Percentiles rank a stretch among this genome's conserved stretches.
Evolutionary conservation across 192 early-diverging fungal genomes (phyloP).

Genomic region (Coemansia sp.): DNA sequence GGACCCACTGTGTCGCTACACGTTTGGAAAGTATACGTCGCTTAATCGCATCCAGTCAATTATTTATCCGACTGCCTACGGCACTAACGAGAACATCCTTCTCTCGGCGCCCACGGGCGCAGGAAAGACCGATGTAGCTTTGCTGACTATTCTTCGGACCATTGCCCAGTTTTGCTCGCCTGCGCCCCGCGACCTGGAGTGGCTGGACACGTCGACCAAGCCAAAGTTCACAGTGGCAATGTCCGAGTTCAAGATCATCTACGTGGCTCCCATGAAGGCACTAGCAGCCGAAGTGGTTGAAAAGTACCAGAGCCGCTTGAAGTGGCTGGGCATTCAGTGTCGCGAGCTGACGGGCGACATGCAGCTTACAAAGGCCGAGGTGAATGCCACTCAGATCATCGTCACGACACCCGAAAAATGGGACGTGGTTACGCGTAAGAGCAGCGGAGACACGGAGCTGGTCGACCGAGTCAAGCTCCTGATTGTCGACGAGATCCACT

Average conservation of each 20-base stretch:
- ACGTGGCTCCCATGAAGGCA: slow-evolving; percentile 99
- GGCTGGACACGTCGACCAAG: slow-evolving; percentile 28
- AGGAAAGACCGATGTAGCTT: slow-evolving; percentile 97
- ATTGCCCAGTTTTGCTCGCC: slow-evolving; percentile 76
- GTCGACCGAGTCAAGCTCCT: slow-evolving; percentile 91
- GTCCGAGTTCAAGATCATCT: slow-evolving; percentile 97
- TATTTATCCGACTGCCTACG: slow-evolving; percentile 91
- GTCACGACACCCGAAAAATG: slow-evolving; percentile 99
- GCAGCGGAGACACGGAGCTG: slow-evolving; percentile 92
- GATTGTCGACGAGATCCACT: slow-evolving; percentile 98
- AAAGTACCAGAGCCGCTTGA: slow-evolving; percentile 86
- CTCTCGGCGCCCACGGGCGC: slow-evolving; percentile 98
- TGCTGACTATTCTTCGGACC: slow-evolving; percentile 89
- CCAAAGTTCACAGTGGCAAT: slow-evolving; percentile 68
- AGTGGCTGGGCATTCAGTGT: slow-evolving; percentile 84
- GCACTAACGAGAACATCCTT: slow-evolving; percentile 97
- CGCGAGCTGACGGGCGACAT: slow-evolving; percentile 97
- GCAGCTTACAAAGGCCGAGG: slow-evolving; percentile 96
- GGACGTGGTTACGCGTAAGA: slow-evolving; percentile 99
- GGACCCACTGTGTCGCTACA: slow-evolving; percentile 75
- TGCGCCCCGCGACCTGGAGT: slow-evolving; percentile 47
- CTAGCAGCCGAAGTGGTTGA: slow-evolving; percentile 93
- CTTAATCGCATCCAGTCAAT: slow-evolving; percentile 97
- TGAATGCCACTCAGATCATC: slow-evolving; percentile 93
- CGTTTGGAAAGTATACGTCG: slow-evolving; percentile 84